Percentiles rank a stretch among this genome's conserved stretches.
Evolutionary conservation across 352 stramenopile species (phyloP).

Genomic region (Thalassiosira ordinaria): DNA sequence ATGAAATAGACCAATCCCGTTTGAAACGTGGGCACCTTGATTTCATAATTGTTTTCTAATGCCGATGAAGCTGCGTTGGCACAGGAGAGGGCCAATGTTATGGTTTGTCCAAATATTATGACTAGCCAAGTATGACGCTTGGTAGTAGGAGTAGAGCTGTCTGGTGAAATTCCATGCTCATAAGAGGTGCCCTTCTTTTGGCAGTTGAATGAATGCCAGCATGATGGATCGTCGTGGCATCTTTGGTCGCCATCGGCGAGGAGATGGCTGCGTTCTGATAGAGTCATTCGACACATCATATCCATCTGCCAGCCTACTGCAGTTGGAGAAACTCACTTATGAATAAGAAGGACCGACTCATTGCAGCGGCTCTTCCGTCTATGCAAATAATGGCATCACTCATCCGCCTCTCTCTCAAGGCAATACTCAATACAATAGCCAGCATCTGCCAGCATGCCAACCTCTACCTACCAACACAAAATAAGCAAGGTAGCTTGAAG

Average conservation of each 20-base stretch:
- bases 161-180: not conserved
- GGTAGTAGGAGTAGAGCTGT: not conserved
- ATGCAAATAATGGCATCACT: too few species aligned
- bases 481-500: too few species aligned
- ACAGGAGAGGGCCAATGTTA: conserved; percentile 63
- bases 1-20: conserved; percentile 67
- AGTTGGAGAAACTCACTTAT: not conserved
- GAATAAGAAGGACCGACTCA: too few species aligned
- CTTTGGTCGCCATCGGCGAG: not conserved
- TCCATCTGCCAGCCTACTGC: not conserved
- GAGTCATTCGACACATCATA: conserved; percentile 11
- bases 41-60: conserved; percentile 61
- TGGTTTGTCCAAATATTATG: conserved; percentile 70
- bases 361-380: too few species aligned
- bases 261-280: conserved; percentile 24
- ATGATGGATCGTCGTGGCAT: not conserved
- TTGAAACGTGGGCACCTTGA: conserved; percentile 62
- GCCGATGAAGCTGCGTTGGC: conserved; percentile 70
- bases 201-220: not conserved
- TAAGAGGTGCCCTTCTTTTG: not conserved
- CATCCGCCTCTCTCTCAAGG: not conserved
- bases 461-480: too few species aligned
- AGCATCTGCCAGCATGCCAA: too few species aligned
- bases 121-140: conserved; percentile 8
- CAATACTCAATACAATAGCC: too few species aligned